Conservation (phyloP, 306 rosid genomes). For the Luffa aegyptiaca region DNA sequence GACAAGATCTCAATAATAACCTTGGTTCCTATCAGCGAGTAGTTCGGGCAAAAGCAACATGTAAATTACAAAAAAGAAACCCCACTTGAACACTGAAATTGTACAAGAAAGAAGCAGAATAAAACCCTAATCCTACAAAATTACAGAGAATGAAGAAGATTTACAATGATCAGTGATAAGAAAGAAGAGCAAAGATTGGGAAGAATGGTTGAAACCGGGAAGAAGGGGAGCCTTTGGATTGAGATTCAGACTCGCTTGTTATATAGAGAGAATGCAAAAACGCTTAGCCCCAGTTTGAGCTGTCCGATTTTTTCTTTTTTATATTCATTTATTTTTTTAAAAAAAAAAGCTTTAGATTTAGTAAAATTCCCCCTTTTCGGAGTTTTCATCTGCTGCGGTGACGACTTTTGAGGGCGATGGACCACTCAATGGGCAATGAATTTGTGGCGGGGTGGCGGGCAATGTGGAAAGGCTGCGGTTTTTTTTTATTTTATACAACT, state of each 20-base stretch:
- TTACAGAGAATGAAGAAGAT: background rate
- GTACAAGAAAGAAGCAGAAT: background rate
- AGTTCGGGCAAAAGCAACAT: background rate
- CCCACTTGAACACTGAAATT: background rate
- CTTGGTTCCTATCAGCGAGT: background rate
- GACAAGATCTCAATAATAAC: background rate
- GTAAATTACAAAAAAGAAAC: background rate
- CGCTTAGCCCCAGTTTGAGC: background rate
- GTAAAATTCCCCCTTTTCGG: background rate
- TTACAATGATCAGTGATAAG: background rate
- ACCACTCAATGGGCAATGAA: background rate
- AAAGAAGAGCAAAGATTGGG: background rate
- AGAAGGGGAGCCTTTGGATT: background rate
- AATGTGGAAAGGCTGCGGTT: background rate
- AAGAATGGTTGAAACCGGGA: background rate
- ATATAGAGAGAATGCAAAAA: background rate
- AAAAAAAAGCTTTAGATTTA: background rate
- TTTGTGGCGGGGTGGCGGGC: background rate
- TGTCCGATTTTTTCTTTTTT: background rate
- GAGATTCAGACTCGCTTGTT: background rate
- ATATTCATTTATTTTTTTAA: background rate
- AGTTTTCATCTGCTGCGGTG: background rate
- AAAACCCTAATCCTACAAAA: constrained; percentile 3
- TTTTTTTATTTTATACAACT: too few relatives aligned
- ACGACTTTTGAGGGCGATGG: background rate